Evolutionary conservation across 768 basidiomycete genomes (phyloP).

Genomic region (Clavulina sp.): DNA sequence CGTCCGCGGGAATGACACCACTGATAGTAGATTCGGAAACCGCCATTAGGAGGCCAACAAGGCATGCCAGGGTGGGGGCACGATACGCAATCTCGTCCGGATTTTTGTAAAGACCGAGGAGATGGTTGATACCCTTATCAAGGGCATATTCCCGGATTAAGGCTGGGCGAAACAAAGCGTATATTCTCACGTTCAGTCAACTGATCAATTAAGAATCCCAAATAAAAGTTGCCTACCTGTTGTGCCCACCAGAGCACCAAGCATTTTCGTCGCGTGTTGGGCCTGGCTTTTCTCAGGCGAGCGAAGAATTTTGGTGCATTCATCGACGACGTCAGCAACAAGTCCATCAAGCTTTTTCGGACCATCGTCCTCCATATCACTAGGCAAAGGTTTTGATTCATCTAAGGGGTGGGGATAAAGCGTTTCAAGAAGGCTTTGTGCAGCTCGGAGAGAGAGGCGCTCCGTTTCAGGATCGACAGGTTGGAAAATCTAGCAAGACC

Average conservation of each 20-base stretch:
- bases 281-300: constrained; percentile 93
- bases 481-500: constrained; percentile 60
- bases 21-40: constrained; percentile 14
- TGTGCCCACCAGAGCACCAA: constrained; percentile 60
- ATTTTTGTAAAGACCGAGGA: constrained; percentile 51
- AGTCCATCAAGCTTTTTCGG: constrained; percentile 29
- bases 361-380: constrained; percentile 40
- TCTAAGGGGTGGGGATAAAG: constrained; percentile 49
- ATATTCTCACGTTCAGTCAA: constrained; percentile 1
- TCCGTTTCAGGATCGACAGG: constrained; percentile 68
- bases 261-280: constrained; percentile 65
- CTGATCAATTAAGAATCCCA: constrained; percentile 3
- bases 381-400: constrained; percentile 52
- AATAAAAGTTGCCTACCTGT: constrained; percentile 36
- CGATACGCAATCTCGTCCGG: constrained; percentile 15
- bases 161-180: constrained; percentile 25
- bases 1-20: constrained; percentile 13
- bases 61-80: constrained; percentile 17
- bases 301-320: constrained; percentile 60
- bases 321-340: constrained; percentile 56
- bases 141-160: constrained; percentile 51
- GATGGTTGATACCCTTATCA: constrained; percentile 50
- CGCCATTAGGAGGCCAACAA: constrained; percentile 18
- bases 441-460: constrained; percentile 48
- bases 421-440: constrained; percentile 54